Evolutionary conservation across 202 grass and related monocot genomes (phyloP), one percentile per base, ranked within the genome.

Genomic region (Zoysia matrella): DNA sequence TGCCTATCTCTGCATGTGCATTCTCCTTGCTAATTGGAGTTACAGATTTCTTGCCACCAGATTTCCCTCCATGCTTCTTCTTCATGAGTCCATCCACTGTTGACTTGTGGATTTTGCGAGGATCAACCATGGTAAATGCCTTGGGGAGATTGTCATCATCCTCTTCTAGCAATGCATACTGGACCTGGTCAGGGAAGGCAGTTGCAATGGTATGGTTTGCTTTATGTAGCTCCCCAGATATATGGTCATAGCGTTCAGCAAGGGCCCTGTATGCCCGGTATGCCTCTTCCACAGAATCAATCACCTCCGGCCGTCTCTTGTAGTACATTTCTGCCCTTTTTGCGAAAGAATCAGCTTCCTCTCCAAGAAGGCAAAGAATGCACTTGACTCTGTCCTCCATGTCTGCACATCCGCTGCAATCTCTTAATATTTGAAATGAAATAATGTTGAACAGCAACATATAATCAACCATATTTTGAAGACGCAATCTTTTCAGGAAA

Each of bases 321-420:
- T 93, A 98, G 79, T 95, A 93, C 95, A 98, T 93, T 86, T 98
- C 92, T 11, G 92, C 92, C 67, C 90, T 94, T 83, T 90, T 98
- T 14, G 84, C 84, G 16, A 95, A 98, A 67, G 95, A 98, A 82
- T 98, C 92, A 7, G 92, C 92, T 87, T 98, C 90, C 69, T 90
- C 95, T 5, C 87, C 95, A 0, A 98, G 93, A 50, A 98, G 84
- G 58, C 90, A 84, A 39, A 93, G 90, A 77, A 95, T 98, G 52
- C 67, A 82, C 54, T 91, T 90, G 66, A 98, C 92, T 67, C 87
- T 91, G 0, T 90, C 88, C 43, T 98, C 90, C 95, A 98, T 98
- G 77, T 98, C 95, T 95, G 82, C 73, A 75, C 16, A 88, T 45
- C 36, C 65, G 75, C 2, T 1, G 4, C 15, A 64, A 52, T 60